Evolutionary conservation across 2,329 filamentous ascomycete genomes (phyloP).

Genomic region (Aspergillus caelatus): DNA sequence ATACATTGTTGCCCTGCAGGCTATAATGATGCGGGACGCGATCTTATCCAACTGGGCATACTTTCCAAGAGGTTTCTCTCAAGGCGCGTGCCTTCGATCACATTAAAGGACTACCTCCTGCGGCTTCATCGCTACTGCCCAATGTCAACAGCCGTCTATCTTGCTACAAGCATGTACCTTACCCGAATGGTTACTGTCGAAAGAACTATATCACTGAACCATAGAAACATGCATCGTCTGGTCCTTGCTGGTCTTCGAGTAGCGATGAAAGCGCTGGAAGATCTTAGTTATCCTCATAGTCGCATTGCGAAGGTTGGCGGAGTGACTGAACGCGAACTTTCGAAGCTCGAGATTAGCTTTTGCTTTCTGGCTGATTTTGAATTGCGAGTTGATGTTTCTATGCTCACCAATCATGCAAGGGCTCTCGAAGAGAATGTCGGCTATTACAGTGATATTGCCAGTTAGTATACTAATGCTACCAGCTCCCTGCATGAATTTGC

Average conservation of each 20-base stretch:
- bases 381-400: constrained; percentile 64
- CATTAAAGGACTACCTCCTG: constrained; percentile 79
- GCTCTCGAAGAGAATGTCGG: constrained; percentile 30
- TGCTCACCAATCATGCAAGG: constrained; percentile 56
- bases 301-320: constrained; percentile 87
- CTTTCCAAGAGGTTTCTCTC: constrained; percentile 93
- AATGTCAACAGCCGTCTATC: constrained; percentile 90
- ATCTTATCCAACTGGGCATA: constrained; percentile 77
- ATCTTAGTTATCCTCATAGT: constrained; percentile 81
- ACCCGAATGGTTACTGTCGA: constrained; percentile 78
- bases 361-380: constrained; percentile 87
- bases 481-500: background rate
- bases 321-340: constrained; percentile 78
- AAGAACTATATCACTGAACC: constrained; percentile 76
- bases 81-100: constrained; percentile 80
- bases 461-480: background rate
- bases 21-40: constrained; percentile 60
- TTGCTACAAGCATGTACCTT: constrained; percentile 86
- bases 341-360: constrained; percentile 84
- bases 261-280: constrained; percentile 93
- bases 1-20: constrained; percentile 40
- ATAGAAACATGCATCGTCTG: constrained; percentile 82
- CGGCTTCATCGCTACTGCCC: constrained; percentile 90
- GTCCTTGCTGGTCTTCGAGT: constrained; percentile 82
- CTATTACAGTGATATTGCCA: background rate